Evolutionary conservation across 768 basidiomycete genomes (phyloP).

Genomic region (Dictyophora rubrovolvata): DNA sequence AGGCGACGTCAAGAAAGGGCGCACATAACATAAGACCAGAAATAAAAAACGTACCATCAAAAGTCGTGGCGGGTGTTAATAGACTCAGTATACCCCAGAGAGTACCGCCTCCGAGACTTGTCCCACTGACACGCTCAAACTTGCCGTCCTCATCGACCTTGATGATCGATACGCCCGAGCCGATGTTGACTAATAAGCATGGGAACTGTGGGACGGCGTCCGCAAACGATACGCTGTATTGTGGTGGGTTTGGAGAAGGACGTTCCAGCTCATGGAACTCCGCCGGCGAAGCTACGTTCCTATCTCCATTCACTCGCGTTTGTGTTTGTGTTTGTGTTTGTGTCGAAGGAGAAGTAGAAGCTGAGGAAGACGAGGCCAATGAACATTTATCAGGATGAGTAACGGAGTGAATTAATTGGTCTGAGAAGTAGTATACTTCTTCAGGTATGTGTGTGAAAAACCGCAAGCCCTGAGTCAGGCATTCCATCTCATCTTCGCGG

Average conservation of each 20-base stretch:
- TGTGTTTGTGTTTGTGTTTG: constrained; percentile 5
- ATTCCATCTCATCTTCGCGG: constrained; percentile 98
- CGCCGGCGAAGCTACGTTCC: constrained; percentile 17
- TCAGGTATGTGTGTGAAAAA: constrained; percentile 94
- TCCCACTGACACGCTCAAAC: constrained; percentile 95
- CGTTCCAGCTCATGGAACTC: constrained; percentile 47
- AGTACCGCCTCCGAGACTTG: constrained; percentile 93
- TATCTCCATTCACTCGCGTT: constrained; percentile 28
- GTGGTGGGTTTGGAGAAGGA: constrained; percentile 84
- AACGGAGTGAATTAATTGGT: constrained; percentile 78
- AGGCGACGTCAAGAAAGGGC: background rate
- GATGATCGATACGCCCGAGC: constrained; percentile 95
- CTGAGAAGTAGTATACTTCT: constrained; percentile 98
- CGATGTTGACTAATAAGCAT: constrained; percentile 95
- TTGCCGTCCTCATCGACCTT: constrained; percentile 92
- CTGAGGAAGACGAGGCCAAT: background rate
- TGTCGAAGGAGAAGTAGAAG: constrained; percentile 8
- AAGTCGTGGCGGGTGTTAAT: constrained; percentile 87
- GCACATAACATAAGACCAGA: background rate
- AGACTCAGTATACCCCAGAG: constrained; percentile 93
- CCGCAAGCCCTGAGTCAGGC: constrained; percentile 89
- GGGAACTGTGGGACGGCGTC: constrained; percentile 83
- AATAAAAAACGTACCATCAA: constrained; percentile 80
- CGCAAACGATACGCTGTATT: constrained; percentile 83
- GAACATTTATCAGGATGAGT: constrained; percentile 26